These are phyloP conservation scores for Fraxinus greggii DNA, from an alignment of 305 asterid species.

Conservation along the genomic window DNA sequence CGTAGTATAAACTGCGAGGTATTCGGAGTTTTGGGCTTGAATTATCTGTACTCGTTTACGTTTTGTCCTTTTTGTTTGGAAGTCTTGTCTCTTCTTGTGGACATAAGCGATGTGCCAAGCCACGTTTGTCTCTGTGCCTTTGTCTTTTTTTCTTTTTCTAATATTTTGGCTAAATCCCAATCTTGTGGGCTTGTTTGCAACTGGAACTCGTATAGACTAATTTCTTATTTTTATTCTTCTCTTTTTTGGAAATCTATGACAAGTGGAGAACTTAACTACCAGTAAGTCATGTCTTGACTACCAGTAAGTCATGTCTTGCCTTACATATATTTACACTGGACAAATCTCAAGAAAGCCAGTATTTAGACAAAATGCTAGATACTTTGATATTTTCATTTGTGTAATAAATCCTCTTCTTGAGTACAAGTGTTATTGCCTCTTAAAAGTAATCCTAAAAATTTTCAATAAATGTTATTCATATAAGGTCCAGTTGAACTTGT, in stretches of 20 bases:
- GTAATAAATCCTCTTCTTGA: not conserved
- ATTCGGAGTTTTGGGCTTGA: not conserved
- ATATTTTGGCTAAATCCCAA: not conserved
- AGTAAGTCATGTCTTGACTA: not conserved
- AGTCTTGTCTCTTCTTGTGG: not conserved
- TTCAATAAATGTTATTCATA: not conserved
- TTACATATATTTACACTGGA: not conserved
- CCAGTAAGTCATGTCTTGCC: not conserved
- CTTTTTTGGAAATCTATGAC: not conserved
- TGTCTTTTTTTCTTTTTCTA: not conserved
- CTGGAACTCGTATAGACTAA: not conserved
- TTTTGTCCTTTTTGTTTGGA: not conserved
- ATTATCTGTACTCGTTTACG: not conserved
- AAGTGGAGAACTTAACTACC: not conserved
- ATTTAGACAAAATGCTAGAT: not conserved
- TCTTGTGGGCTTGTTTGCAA: not conserved
- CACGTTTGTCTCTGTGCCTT: not conserved
- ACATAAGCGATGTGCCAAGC: not conserved
- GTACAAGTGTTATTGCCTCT: not conserved
- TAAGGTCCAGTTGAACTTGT: slow-evolving; percentile 68
- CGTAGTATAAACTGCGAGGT: not conserved
- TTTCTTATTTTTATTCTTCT: not conserved
- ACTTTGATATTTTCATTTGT: not conserved
- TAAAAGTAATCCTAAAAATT: not conserved
- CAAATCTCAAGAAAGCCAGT: not conserved